A percentile compares a stretch with the other conserved stretches of the same genome.
phyloP scores from a whole-genome alignment of 202 grass and related monocot genomes.

The Schoenoplectus triqueter region DNA sequence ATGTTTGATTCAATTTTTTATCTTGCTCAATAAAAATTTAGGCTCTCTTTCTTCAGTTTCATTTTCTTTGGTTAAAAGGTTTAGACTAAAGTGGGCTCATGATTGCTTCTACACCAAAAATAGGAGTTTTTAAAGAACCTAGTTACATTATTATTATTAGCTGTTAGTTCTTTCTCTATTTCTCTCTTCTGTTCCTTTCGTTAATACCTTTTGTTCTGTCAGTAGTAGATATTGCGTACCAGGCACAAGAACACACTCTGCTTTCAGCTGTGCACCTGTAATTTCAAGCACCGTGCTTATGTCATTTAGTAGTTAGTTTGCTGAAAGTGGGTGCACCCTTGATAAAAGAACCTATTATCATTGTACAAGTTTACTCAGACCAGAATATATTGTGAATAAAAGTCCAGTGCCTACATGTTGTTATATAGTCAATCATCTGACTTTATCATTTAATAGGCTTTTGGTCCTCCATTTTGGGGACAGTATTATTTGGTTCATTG shows the following conservation, averaged over 20 bases:
- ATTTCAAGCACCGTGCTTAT: slow-evolving; percentile 21
- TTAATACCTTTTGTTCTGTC: slow-evolving; percentile 49
- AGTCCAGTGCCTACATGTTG: background rate
- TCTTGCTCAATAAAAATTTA: background rate
- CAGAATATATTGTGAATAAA: background rate
- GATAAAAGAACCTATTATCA: slow-evolving; percentile 56
- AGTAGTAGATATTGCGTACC: slow-evolving; percentile 49
- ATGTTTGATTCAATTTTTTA: background rate
- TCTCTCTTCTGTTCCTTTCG: background rate
- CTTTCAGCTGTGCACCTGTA: slow-evolving; percentile 65
- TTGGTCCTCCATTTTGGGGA: background rate
- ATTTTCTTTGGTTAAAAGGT: background rate
- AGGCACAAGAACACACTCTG: slow-evolving; percentile 63
- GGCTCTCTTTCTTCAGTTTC: background rate
- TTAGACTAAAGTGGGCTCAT: background rate
- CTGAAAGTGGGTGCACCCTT: slow-evolving; percentile 52
- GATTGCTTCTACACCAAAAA: background rate
- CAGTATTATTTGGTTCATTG: background rate
- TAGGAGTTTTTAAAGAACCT: background rate
- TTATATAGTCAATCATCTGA: background rate
- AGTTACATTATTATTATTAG: background rate
- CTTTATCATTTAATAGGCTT: background rate
- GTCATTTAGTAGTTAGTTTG: slow-evolving; percentile 35
- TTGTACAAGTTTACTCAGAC: background rate
- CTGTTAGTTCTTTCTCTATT: too few species aligned